These are phyloP conservation scores for Alternaria solani DNA, from an alignment of 2,329 filamentous ascomycete species.

Conservation along the genomic window DNA sequence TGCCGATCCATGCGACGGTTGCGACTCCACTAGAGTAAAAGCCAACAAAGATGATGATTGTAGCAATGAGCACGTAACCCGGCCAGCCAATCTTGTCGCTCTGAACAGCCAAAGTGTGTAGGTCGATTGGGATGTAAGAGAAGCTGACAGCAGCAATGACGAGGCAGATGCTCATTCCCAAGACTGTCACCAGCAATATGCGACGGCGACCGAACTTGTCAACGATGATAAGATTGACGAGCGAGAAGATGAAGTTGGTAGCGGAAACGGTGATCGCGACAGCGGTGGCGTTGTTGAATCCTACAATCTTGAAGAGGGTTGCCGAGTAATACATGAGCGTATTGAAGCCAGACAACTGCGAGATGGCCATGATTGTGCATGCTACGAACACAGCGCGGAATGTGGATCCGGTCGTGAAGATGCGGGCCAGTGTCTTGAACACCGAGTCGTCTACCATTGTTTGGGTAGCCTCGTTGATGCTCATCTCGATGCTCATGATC, in stretches of 20 bases:
- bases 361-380: constrained; percentile 50
- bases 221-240: constrained; percentile 77
- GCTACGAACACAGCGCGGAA: constrained; percentile 48
- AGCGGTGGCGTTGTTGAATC: constrained; percentile 79
- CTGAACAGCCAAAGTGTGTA: constrained; percentile 44
- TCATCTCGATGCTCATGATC: constrained; percentile 40
- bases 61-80: constrained; percentile 47
- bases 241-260: constrained; percentile 83
- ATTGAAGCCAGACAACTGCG: constrained; percentile 61
- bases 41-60: constrained; percentile 50
- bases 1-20: constrained; percentile 28
- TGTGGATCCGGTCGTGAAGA: constrained; percentile 45
- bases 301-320: constrained; percentile 64
- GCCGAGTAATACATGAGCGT: constrained; percentile 81
- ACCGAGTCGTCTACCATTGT: constrained; percentile 44
- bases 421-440: constrained; percentile 41
- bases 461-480: constrained; percentile 43
- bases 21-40: constrained; percentile 35
- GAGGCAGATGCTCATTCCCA: constrained; percentile 78
- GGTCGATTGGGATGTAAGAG: constrained; percentile 64
- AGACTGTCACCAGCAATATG: constrained; percentile 57
- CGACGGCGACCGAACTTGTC: constrained; percentile 80
- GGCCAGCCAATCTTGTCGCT: constrained; percentile 42
- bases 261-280: constrained; percentile 69
- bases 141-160: constrained; percentile 78